Evolutionary conservation across 176 grass and related monocot species (phyloP).

Genomic region (Juncus effusus): DNA sequence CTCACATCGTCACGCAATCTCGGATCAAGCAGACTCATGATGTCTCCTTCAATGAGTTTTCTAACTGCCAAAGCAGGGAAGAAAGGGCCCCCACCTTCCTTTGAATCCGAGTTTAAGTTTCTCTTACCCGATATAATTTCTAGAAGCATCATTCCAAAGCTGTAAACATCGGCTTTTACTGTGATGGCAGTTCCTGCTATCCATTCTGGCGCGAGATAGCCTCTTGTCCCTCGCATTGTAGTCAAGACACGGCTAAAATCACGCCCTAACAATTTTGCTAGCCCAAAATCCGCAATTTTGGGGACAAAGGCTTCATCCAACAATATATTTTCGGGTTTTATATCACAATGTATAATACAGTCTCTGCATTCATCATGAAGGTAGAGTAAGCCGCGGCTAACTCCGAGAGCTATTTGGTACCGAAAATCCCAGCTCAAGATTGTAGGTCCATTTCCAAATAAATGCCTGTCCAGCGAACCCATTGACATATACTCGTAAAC

Average conservation of each 20-base stretch:
- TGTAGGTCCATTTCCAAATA: slow-evolving; percentile 17
- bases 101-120: not conserved
- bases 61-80: slow-evolving; percentile 33
- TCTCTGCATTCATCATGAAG: slow-evolving; percentile 47
- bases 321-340: slow-evolving; percentile 18
- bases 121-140: not conserved
- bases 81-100: not conserved
- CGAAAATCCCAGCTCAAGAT: slow-evolving; percentile 35
- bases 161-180: too few species aligned
- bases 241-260: not conserved
- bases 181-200: too few species aligned
- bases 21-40: slow-evolving; percentile 26
- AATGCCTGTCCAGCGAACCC: slow-evolving; percentile 39
- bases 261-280: too few species aligned
- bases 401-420: slow-evolving; percentile 43
- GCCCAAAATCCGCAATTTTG: slow-evolving; percentile 18
- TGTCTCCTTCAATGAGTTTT: slow-evolving; percentile 19
- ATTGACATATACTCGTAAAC: slow-evolving; percentile 61
- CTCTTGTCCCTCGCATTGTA: slow-evolving; percentile 12
- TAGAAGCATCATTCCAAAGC: too few species aligned
- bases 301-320: slow-evolving; percentile 18
- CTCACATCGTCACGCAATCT: slow-evolving; percentile 12
- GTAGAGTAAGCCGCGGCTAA: slow-evolving; percentile 47
- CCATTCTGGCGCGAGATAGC: slow-evolving; percentile 16
- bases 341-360: slow-evolving; percentile 24